A percentile compares a stretch with the other conserved stretches of the same genome.
These are phyloP conservation scores for Podaxis sp. DNA, from an alignment of 768 basidiomycete species.

Conservation along the genomic window DNA sequence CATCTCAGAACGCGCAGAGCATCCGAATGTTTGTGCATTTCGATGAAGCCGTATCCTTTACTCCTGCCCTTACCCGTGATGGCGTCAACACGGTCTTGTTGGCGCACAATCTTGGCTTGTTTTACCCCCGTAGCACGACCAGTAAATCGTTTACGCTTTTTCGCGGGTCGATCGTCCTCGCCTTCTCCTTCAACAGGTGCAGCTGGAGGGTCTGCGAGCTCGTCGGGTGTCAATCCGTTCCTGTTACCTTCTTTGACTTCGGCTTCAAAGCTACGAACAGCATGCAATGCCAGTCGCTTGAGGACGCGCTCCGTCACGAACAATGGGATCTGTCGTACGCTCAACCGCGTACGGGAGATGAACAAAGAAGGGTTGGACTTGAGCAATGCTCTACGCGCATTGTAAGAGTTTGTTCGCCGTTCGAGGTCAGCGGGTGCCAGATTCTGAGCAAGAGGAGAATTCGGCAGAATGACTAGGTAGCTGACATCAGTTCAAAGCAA, in stretches of 20 bases:
- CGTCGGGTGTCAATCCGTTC: conserved; percentile 66
- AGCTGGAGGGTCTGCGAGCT: conserved; percentile 50
- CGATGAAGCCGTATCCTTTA: conserved; percentile 95
- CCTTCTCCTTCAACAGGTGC: conserved; percentile 24
- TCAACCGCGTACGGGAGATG: conserved; percentile 92
- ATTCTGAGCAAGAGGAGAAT: conserved; percentile 72
- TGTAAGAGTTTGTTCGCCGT: conserved; percentile 82
- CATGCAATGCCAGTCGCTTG: conserved; percentile 84
- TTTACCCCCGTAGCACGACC: conserved; percentile 50
- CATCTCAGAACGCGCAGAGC: conserved; percentile 89
- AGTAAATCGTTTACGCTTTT: conserved; percentile 27
- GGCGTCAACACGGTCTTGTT: conserved; percentile 85
- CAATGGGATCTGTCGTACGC: conserved; percentile 88
- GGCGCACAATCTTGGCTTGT: conserved; percentile 92
- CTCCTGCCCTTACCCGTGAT: conserved; percentile 84
- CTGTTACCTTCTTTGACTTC: conserved; percentile 70
- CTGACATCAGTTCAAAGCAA: background rate
- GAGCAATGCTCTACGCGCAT: conserved; percentile 78
- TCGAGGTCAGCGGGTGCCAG: conserved; percentile 79
- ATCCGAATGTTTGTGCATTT: conserved; percentile 85
- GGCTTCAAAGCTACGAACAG: conserved; percentile 72
- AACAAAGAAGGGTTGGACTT: conserved; percentile 92
- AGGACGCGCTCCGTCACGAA: conserved; percentile 89
- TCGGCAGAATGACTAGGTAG: conserved; percentile 81
- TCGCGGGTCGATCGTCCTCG: background rate